Base-by-base conservation (phyloP, 192 early-diverging fungal genomes). In the Paraglomus brasilianum region DNA sequence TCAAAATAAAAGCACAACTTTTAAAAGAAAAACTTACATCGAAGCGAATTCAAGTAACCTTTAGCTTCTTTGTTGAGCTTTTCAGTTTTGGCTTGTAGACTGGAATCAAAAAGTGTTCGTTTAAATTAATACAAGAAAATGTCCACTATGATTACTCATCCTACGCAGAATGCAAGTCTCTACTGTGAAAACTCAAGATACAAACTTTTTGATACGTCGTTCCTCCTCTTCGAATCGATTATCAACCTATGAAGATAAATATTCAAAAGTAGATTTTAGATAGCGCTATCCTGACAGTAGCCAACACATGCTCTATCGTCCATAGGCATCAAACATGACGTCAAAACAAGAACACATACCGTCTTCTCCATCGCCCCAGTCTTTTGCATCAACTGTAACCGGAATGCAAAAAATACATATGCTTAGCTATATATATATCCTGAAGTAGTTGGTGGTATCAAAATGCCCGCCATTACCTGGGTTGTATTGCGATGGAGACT, bases 61-160 rank as follows among this genome's bases (percentile, higher is more conserved):
- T 95, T 96, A 10, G 97, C 86, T 74, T 98, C 95, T 68, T 91
- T 92, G 71, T 94, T 85, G 2, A 97, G 79, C 42, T 85, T 88
- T 71, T 95, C 90, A 0, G 88, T 82, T 53, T 94, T 95, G 38
- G 75, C 70, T 77, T 98, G 93, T 39, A 95, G 83, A 46, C 92
- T 95, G 61, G 19, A 4, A 51, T 45, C 21, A 22, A 9, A 46
- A 49, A 24, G 48, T 51, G 59, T 42, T 30, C 30, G 3, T 30
- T 30, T 66, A 52, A 24, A 19, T 51, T n/a, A 42, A 9, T 13
- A 60, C 42, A 52, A 13, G 19, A 21, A 52, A 1, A 46, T 17
- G 24, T 49, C 44, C 19, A 21, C 55, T 14, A 19, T 15, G 6
- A 22, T 48, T 39, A 14, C 13, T 74, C 15, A 30, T 38, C 11